phyloP scores from a whole-genome alignment of 176 grass and related monocot species.

The Panicum miliaceum region DNA sequence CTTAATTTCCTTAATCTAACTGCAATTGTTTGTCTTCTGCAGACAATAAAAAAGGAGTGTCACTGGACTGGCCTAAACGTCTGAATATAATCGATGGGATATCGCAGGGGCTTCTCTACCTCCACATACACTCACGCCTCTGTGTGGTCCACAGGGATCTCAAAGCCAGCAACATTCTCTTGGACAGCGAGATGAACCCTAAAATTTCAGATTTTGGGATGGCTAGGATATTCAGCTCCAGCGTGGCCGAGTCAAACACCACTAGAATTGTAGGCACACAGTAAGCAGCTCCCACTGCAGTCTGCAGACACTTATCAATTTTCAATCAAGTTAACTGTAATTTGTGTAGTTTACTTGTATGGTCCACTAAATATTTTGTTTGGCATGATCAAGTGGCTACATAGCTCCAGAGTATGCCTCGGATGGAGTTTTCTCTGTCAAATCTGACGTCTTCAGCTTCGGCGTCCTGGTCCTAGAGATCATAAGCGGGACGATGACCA shows the following conservation, averaged over 20 bases:
- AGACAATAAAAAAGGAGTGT: constrained; percentile 30
- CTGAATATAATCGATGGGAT: constrained; percentile 51
- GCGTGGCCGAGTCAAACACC: constrained; percentile 50
- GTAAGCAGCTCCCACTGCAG: constrained; percentile 32
- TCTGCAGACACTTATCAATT: neutral
- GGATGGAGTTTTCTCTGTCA: constrained; percentile 50
- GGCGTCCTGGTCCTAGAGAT: constrained; percentile 58
- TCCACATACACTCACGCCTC: constrained; percentile 57
- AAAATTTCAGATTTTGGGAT: constrained; percentile 79
- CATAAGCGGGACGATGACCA: constrained; percentile 37
- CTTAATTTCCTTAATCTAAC: neutral
- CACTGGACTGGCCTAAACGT: constrained; percentile 47
- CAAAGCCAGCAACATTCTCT: constrained; percentile 70
- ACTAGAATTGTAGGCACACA: constrained; percentile 60
- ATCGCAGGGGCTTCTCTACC: constrained; percentile 67
- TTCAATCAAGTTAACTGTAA: neutral
- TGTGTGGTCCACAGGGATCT: constrained; percentile 66
- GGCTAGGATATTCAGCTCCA: constrained; percentile 50
- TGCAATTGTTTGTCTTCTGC: neutral
- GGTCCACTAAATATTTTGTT: neutral
- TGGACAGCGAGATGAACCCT: constrained; percentile 57
- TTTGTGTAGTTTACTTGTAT: neutral
- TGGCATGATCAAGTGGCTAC: constrained; percentile 45
- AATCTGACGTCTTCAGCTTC: constrained; percentile 65
- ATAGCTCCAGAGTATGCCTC: constrained; percentile 58